Base-by-base conservation (phyloP, 139 green algal genomes). In the Yamagishiella unicocca region DNA sequence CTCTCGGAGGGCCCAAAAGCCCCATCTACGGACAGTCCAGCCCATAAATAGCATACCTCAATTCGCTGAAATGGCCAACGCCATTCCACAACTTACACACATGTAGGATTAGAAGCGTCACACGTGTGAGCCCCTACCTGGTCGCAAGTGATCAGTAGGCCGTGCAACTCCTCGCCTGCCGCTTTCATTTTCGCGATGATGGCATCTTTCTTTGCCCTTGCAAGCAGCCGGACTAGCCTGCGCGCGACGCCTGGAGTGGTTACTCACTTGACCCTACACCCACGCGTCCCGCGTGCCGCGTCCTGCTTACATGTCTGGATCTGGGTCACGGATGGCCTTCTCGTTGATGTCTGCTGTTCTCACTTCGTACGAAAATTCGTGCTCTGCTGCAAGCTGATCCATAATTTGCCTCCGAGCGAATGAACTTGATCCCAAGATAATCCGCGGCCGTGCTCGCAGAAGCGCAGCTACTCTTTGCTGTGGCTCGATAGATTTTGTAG, bases 101-200 rank as follows among this genome's bases (percentile, higher is more conserved):
- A n/a, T n/a, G n/a, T n/a, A n/a, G n/a, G n/a, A n/a, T n/a, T n/a
- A n/a, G n/a, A n/a, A n/a, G n/a, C n/a, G n/a, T n/a, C n/a, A n/a
- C n/a, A n/a, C n/a, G n/a, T n/a, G n/a, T n/a, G 62, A 37, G 38
- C 64, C 27, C 17, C 2, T 46, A 75, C 79, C 58, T 85, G 79
- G 79, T 85, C 79, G 61, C 79, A 85, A 5, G 79, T 85, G 61
- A 85, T 85, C 17, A 85, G 79, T 0, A 85, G 61, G 42, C 54
- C 79, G 1, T 24, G 21, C 61, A 85, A 10, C 27, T 62, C 29
- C 58, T 85, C 79, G 12, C 58, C 79, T 29, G 29, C 79, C 4
- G 42, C 61, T 61, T 29, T 22, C 61, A 85, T 75, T 17, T 85
- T 85, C 7, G n/a, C 17, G 6, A 85, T 64, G 61, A 85, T 85